These are phyloP conservation scores for Silene uniflora DNA, from an alignment of 148 eudicot genomes.

Conservation along the genomic window DNA sequence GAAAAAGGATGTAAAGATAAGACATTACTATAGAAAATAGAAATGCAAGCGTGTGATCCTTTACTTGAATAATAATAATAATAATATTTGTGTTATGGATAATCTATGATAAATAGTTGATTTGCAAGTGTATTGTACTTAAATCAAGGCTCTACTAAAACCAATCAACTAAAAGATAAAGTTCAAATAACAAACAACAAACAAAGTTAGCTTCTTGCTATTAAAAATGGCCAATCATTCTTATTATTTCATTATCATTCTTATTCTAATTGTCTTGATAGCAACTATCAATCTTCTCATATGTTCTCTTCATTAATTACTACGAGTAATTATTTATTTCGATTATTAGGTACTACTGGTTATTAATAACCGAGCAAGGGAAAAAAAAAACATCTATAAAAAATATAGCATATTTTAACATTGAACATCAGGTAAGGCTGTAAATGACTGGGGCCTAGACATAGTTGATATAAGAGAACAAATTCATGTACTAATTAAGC, in stretches of 20 bases:
- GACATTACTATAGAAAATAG: not conserved
- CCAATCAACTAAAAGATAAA: conserved; percentile 8
- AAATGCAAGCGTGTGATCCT: conserved; percentile 16
- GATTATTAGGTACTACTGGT: not conserved
- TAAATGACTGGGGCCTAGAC: too few species aligned
- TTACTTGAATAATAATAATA: not conserved
- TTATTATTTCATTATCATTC: conserved; percentile 17
- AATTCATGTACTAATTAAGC: too few species aligned
- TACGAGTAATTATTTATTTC: not conserved
- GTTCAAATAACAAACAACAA: not conserved
- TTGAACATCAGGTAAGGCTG: too few species aligned
- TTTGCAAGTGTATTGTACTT: conserved; percentile 1
- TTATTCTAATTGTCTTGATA: conserved; percentile 16
- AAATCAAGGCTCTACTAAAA: not conserved
- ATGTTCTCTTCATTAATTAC: not conserved
- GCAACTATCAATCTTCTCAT: not conserved
- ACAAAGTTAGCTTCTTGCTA: conserved; percentile 13
- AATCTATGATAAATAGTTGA: conserved; percentile 13
- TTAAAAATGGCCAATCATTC: conserved; percentile 9
- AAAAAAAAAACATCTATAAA: too few species aligned
- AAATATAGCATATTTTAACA: too few species aligned
- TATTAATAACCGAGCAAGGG: too few species aligned
- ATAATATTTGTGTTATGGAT: conserved; percentile 9
- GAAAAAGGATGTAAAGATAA: conserved; percentile 11
- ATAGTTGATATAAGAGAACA: too few species aligned